Conservation (phyloP, 495 filamentous ascomycete genomes). For the Entonaema liquescens region DNA sequence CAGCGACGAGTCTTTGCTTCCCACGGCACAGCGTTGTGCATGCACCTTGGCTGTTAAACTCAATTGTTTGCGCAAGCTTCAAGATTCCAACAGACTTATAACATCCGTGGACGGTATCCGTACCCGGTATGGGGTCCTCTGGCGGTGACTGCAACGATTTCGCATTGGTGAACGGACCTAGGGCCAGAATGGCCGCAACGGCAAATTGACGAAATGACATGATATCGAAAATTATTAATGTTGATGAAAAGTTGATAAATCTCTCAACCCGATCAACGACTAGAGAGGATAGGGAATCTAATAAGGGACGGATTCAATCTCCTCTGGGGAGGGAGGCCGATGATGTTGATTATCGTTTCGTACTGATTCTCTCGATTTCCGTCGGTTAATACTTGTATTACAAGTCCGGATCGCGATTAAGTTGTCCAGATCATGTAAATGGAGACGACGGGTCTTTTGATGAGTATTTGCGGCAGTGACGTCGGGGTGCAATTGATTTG, state of each 20-base stretch:
- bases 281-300: conserved; percentile 36
- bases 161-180: conserved; percentile 22
- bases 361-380: conserved; percentile 10
- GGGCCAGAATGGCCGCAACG: conserved; percentile 39
- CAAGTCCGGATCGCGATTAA: conserved; percentile 9
- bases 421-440: conserved; percentile 32
- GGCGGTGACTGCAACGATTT: conserved; percentile 26
- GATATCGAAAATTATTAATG: conserved; percentile 16
- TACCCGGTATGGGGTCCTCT: conserved; percentile 23
- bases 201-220: conserved; percentile 42
- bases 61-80: conserved; percentile 10
- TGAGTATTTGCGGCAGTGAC: conserved; percentile 11
- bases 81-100: conserved; percentile 40
- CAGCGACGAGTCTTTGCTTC: conserved; percentile 23
- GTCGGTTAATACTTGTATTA: conserved; percentile 10
- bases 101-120: conserved; percentile 46
- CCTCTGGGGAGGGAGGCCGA: conserved; percentile 26
- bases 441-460: conserved; percentile 23
- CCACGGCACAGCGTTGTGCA: conserved; percentile 31
- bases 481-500: not conserved
- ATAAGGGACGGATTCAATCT: conserved; percentile 19
- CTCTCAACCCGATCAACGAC: conserved; percentile 43
- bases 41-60: conserved; percentile 40
- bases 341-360: conserved; percentile 16
- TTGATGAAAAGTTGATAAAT: conserved; percentile 7